These are phyloP conservation scores for Skeletonema potamos DNA, from an alignment of 108 stramenopile genomes.

Conservation along the genomic window DNA sequence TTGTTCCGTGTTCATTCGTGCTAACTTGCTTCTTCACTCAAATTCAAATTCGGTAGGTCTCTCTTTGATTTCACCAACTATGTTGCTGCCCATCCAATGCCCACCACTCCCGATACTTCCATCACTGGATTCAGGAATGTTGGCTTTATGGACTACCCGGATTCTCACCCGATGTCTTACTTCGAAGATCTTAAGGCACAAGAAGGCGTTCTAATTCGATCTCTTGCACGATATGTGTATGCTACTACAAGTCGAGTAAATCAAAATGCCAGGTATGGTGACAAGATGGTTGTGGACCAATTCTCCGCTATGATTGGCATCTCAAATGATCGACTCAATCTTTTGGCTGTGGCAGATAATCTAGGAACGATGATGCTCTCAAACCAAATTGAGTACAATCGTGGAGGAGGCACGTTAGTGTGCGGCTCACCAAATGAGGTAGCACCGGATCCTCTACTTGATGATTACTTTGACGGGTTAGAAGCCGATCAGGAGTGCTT, in stretches of 20 bases:
- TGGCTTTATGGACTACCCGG: slow-evolving; percentile 35
- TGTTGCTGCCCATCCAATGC: slow-evolving; percentile 15
- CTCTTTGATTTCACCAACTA: slow-evolving; percentile 41
- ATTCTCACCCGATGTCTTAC: slow-evolving; percentile 31
- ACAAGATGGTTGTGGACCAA: slow-evolving; percentile 40
- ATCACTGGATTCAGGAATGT: slow-evolving; percentile 18
- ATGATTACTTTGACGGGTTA: slow-evolving; percentile 36
- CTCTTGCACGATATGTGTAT: slow-evolving; percentile 13
- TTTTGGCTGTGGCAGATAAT: slow-evolving; percentile 16
- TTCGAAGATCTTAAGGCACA: slow-evolving; percentile 24
- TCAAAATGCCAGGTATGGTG: slow-evolving; percentile 33
- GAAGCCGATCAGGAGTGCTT: slow-evolving; percentile 36
- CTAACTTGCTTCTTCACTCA: neutral
- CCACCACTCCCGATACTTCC: slow-evolving; percentile 12
- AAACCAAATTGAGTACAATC: slow-evolving; percentile 21
- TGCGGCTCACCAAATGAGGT: slow-evolving; percentile 65
- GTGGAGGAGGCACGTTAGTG: slow-evolving; percentile 26
- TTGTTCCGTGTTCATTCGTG: neutral
- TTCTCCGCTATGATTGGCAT: slow-evolving; percentile 13
- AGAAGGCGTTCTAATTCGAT: neutral
- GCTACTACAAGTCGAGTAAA: slow-evolving; percentile 11
- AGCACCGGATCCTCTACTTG: slow-evolving; percentile 38
- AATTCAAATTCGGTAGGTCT: slow-evolving; percentile 5
- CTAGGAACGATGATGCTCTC: slow-evolving; percentile 15
- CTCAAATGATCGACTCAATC: slow-evolving; percentile 8